Evolutionary conservation across 768 basidiomycete species (phyloP).

Genomic region (Sistotremastrum niveocremeum): DNA sequence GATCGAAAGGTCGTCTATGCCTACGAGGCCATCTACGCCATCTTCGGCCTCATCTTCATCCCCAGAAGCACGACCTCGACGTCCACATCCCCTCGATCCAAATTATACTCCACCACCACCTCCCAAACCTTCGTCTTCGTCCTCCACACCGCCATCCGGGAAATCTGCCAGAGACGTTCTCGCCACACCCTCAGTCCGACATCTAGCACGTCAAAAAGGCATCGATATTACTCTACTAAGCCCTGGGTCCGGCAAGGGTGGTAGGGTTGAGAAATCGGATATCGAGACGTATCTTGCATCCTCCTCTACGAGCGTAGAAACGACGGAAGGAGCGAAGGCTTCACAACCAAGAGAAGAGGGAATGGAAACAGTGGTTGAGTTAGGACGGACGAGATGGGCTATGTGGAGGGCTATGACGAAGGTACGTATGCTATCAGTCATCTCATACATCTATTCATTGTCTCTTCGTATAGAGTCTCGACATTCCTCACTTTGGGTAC

Average conservation of each 20-base stretch:
- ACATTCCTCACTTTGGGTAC: conserved; percentile 76
- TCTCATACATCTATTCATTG: neutral
- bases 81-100: conserved; percentile 55
- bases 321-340: conserved; percentile 7
- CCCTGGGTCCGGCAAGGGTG: conserved; percentile 61
- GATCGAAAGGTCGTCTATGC: neutral
- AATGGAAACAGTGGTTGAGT: conserved; percentile 47
- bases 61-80: conserved; percentile 8
- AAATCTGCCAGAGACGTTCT: conserved; percentile 28
- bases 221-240: conserved; percentile 45
- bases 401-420: conserved; percentile 91
- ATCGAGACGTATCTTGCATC: conserved; percentile 46
- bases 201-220: conserved; percentile 53
- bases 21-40: conserved; percentile 5
- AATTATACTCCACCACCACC: conserved; percentile 11
- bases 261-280: conserved; percentile 63
- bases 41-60: conserved; percentile 6
- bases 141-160: neutral
- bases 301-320: conserved; percentile 6
- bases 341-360: neutral
- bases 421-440: conserved; percentile 23
- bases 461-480: conserved; percentile 43
- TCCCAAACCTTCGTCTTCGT: no score
- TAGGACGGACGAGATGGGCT: conserved; percentile 61
- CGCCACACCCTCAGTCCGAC: conserved; percentile 65